Percentiles rank a stretch among this genome's conserved stretches.
phyloP scores from a whole-genome alignment of 2,329 filamentous ascomycete species.

The Hawksworthiomyces lignivorus region DNA sequence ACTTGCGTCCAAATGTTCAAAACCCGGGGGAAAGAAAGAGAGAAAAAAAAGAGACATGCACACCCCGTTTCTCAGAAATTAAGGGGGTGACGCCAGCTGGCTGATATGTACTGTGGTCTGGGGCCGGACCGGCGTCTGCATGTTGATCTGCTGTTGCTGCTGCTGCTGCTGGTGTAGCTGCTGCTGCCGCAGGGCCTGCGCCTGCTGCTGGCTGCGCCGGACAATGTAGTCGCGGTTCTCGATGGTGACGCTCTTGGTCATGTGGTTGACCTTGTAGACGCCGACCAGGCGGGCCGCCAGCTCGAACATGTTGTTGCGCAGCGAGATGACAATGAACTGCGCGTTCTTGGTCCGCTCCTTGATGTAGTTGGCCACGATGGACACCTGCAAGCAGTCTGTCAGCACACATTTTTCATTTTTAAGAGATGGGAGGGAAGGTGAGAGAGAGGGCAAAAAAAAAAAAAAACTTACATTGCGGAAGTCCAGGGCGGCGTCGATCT shows the following conservation, averaged over 20 bases:
- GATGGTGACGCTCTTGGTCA: constrained; percentile 88
- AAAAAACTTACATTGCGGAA: constrained; percentile 79
- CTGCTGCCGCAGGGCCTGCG: neutral
- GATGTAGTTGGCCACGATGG: constrained; percentile 97
- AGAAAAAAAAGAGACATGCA: too few relatives aligned
- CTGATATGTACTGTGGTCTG: too few relatives aligned
- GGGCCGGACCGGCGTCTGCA: too few relatives aligned
- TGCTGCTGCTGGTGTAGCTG: too few relatives aligned
- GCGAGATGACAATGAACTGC: constrained; percentile 96
- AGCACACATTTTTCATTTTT: too few relatives aligned
- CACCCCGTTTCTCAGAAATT: too few relatives aligned
- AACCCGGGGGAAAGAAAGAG: too few relatives aligned
- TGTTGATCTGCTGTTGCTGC: too few relatives aligned
- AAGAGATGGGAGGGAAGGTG: too few relatives aligned
- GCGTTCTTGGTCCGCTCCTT: constrained; percentile 99
- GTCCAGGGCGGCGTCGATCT: constrained; percentile 96
- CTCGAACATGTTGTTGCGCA: constrained; percentile 99
- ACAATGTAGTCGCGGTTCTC: constrained; percentile 69
- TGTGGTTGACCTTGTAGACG: constrained; percentile 99
- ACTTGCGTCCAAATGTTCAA: too few relatives aligned
- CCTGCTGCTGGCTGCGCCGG: constrained; percentile 6
- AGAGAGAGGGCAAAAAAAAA: neutral
- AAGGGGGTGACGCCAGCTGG: too few relatives aligned
- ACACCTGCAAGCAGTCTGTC: constrained; percentile 53
- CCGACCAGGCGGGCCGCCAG: constrained; percentile 90